Base-by-base conservation (phyloP, 1,284 basidiomycete species). In the Lentinula novae-zelandiae region DNA sequence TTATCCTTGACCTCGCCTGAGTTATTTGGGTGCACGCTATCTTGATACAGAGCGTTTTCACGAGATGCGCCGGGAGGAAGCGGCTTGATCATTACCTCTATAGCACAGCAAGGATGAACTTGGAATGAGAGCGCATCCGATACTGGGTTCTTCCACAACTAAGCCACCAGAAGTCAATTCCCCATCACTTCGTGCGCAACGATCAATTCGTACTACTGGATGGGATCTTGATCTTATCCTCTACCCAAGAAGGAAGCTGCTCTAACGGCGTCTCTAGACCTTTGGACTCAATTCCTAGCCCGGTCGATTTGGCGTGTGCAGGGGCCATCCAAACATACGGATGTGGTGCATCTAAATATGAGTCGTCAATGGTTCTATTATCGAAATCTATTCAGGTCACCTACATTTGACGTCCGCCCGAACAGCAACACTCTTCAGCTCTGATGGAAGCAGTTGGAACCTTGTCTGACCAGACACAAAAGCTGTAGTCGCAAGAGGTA, bases 281-380 rank as follows among this genome's bases (percentile, higher is more conserved):
- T 61, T 93, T 90, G 5, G 78, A 79, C 73, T 90, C 89, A 65
- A 95, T 86, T 0, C 91, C 92, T 2, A 95, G 78, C 0, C 90
- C 92, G 4, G 89, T 92, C 0, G 89, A 77, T 67, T 84, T 76
- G 0, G 90, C 86, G 60, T 80, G 80, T 2, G 91, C 87, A 44
- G 85, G 80, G 0, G 88, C 82, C 91, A 95, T 95, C 90, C 89
- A 93, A 13, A 92, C 85, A 90, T n/a, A n/a, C n/a, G n/a, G n/a
- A 68, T 92, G 89, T 2, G 90, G 89, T 0, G 88, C 74, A 65
- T 79, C 54, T 56, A 56, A 27, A 1, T 15, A 7, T 5, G 54
- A 56, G 27, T 27, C 27, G 27, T 10, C 5, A 17, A n/a, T n/a
- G 34, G 22, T 6, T 4, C 36, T 10, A 38, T 8, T 9, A 5